Evolutionary conservation across 2,329 filamentous ascomycete species (phyloP).

Genomic region (Ceratocystis ficicola): DNA sequence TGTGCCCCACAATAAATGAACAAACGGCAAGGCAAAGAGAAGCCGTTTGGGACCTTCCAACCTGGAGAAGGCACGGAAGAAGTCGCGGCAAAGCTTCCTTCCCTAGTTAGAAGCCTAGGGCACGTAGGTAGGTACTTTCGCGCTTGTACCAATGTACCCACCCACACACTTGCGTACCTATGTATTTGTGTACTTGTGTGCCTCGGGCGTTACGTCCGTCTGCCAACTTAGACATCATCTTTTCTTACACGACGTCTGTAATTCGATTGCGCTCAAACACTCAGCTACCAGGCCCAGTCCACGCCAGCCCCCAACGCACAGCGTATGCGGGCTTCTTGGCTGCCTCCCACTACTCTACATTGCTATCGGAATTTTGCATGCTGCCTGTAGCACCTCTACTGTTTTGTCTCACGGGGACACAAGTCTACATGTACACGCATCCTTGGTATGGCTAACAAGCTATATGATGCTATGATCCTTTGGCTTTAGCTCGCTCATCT

Average conservation of each 20-base stretch:
- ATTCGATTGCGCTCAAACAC: background rate
- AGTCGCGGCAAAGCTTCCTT: slow-evolving; percentile 6
- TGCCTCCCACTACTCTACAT: no score
- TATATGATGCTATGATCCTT: background rate
- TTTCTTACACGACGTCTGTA: slow-evolving; percentile 8
- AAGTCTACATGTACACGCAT: background rate
- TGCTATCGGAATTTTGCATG: no score
- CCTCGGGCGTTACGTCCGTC: background rate
- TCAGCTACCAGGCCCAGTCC: background rate
- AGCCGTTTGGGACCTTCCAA: background rate
- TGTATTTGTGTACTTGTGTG: background rate
- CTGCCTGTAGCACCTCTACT: background rate
- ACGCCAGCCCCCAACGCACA: background rate
- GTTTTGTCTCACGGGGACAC: background rate
- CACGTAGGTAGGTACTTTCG: background rate
- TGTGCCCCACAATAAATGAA: background rate
- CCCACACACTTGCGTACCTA: background rate
- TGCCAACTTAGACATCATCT: background rate
- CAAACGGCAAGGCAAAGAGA: slow-evolving; percentile 1
- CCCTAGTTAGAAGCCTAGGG: background rate
- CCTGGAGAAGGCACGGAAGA: slow-evolving; percentile 9
- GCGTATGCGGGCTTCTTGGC: no score
- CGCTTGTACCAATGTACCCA: background rate
- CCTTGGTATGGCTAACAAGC: background rate
- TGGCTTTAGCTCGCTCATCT: background rate